Evolutionary conservation across 441 rosid genomes (phyloP), one percentile per base, ranked within the genome.

Genomic region (Arabidopsis hybrid): DNA sequence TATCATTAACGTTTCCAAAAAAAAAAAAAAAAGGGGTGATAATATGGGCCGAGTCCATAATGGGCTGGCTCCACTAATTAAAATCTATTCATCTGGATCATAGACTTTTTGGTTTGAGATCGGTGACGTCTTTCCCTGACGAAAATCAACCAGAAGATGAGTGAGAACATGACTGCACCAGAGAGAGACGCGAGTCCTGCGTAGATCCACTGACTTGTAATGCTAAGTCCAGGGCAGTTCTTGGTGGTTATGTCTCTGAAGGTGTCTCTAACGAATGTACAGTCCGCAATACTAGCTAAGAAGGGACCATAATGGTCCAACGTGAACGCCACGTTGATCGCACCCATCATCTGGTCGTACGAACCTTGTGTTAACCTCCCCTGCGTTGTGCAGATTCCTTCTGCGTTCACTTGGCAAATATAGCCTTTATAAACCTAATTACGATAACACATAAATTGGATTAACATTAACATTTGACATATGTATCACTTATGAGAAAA

Each of bases 181-280:
- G 91, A 83, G 61, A 83, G 82, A 10, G 80, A 69, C 5, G 80
- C 78, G 46, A 88, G 63, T 7, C 92, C 92, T 14, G 84, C 70
- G 65, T 77, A 86, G 71, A 89, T 85, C 85, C 82, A 75, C 75
- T 77, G 83, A 32, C 90, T 90, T 1, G 83, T 82, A 1, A 34
- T 80, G 51, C 78, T 83, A 9, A 88, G 73, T 32, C 67, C 73
- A 9, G 90, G 90, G 60, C 89, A 86, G 57, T 86, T 75, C 63
- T 78, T 51, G 14, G 69, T 65, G 4, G 39, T 74, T 60, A 90
- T 80, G 75, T 72, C 80, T 8, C 60, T 76, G 65, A 88, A 84
- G 0, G 85, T 84, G 46, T 82, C 84, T 50, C 83, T 71, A 9
- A 85, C 87, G 50, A 86, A 83, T 7, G 77, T 74, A 75, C 92